Base-by-base conservation (phyloP, 768 basidiomycete genomes). In the Pisolithus marmoratus region DNA sequence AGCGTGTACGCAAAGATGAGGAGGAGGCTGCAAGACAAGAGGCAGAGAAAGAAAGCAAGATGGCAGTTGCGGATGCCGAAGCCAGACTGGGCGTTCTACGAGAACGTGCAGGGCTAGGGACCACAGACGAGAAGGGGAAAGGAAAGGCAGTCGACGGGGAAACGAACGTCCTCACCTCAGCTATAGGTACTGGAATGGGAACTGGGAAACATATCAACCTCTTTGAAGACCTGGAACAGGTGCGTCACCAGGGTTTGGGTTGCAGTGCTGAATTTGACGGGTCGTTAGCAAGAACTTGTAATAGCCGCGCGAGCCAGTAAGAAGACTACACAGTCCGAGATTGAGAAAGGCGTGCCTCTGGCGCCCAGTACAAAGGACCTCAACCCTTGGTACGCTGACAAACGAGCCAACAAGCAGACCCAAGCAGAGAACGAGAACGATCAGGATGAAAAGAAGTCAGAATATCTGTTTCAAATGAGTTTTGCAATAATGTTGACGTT, bases 201-300 rank as follows among this genome's bases (percentile, higher is more conserved):
- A 73, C 79, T 1, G 72, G 72, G 34, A 84, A 85, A 1, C 90
- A 93, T 59, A 89, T 92, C 67, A 92, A 91, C 62, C 69, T 93
- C 48, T 92, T 91, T 57, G 84, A 87, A 58, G 88, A 90, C 60
- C 57, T 91, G n/a, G 90, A 91, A 60, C 75, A 82, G 57, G 87
- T 85, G 49, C 17, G 74, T 56, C 22, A 46, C 31, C 4, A 9
- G 31, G 8, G 22, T 34, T 19, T 14, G 27, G 41, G 22, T 23
- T 46, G 31, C n/a, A 34, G 8, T 51, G 20, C 45, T 51, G 38
- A 34, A 51, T 44, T 43, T 52, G 2, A 58, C 26, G 19, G 4
- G 24, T 19, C 54, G 38, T 40, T 64, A 79, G 76, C 77, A 73
- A 55, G 70, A 76, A 4, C 69, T 77, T 20, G 63, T 76, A 0